Evolutionary conservation across 1,284 basidiomycete genomes (phyloP), one percentile per base, ranked within the genome.

Genomic region (Naganishia albida): DNA sequence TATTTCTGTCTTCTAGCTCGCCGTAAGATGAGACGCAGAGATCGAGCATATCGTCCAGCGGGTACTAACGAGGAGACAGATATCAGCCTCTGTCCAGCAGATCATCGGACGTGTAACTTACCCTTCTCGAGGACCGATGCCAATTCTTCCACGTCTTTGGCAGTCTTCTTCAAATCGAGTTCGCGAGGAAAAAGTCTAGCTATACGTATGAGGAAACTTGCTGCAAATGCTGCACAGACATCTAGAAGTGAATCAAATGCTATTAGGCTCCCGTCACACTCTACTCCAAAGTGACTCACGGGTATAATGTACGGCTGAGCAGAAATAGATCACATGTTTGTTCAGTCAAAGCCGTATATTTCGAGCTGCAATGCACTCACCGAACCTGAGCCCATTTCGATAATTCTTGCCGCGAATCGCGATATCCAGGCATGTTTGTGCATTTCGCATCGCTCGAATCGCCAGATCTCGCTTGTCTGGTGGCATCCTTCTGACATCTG

Each of bases 191-290:
- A 93, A 34, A 95, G 81, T 15, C 92, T 85, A 46, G 87, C 86
- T 48, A 95, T 82, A 52, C 93, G 88, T 65, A 96, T 83, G 65
- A 95, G 80, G 77, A 95, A 90, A 3, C 91, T 90, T 16, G 91
- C 92, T 23, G 90, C 86, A 78, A 96, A 96, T 0, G 92, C 93
- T 2, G 93, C 93, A 43, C 91, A 91, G 52, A 90, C 90, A 75
- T 95, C 91, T 8, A 90, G 90, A 73, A 91, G 73, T 90, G 88
- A 42, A 42, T 64, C 38, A 18, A 59, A 39, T 16, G 48, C 64
- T 63, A 30, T 44, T 34, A 10, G 2, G 16, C 13, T 12, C 10
- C n/a, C 7, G 30, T n/a, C 15, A 18, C n/a, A 40, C 4, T 26
- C 34, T 8, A 38, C 26, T 56, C 91, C 90, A 72, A 67, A 70